Evolutionary conservation across 108 stramenopile genomes (phyloP).

Genomic region (Thalassiosira profunda): DNA sequence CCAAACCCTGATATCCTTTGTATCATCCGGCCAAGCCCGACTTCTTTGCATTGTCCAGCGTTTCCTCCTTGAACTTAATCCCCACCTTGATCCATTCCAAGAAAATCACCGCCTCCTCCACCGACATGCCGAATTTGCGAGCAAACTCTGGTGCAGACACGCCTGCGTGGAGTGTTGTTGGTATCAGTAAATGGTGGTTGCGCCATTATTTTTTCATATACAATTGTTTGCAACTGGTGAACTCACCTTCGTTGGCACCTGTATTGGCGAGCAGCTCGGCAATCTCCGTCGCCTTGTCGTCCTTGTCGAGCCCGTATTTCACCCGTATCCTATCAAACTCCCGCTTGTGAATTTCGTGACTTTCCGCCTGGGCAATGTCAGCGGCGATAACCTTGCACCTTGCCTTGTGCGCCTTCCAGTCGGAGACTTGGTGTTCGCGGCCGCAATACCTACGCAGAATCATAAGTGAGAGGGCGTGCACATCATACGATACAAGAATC

Average conservation of each 20-base stretch:
- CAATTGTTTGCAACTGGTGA: too few species aligned
- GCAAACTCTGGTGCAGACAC: conserved; percentile 71
- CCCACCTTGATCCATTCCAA: conserved; percentile 85
- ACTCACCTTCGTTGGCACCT: conserved; percentile 23
- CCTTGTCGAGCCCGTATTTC: conserved; percentile 59
- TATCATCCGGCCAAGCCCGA: conserved; percentile 63
- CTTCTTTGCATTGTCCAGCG: conserved; percentile 63
- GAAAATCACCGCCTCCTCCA: conserved; percentile 78
- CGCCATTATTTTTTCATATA: too few species aligned
- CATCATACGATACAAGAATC: too few species aligned
- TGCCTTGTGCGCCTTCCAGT: conserved; percentile 62
- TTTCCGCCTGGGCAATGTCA: conserved; percentile 55
- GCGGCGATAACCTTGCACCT: conserved; percentile 46
- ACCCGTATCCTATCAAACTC: conserved; percentile 70
- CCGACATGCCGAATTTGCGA: conserved; percentile 66
- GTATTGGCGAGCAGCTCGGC: conserved; percentile 52
- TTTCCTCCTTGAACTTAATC: conserved; percentile 73
- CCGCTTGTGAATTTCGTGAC: conserved; percentile 64
- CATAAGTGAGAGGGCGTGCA: too few species aligned
- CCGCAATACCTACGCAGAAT: too few species aligned
- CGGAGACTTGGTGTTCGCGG: conserved; percentile 24
- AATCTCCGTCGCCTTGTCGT: conserved; percentile 54
- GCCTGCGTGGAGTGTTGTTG: too few species aligned
- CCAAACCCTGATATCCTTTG: too few species aligned
- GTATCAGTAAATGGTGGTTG: too few species aligned